Conservation (phyloP, 73 alveolate species). For the Paramecium biaurelia region DNA sequence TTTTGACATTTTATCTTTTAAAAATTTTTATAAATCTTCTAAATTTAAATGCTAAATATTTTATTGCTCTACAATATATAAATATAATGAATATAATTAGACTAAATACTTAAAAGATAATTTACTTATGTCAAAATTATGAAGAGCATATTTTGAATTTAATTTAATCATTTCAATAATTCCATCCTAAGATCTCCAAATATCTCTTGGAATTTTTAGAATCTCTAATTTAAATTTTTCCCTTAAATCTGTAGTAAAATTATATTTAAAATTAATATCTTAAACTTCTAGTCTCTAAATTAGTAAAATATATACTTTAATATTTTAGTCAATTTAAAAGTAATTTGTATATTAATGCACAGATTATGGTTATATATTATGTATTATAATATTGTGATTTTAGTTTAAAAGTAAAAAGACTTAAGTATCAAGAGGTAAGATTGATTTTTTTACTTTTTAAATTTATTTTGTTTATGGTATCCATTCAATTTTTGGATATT, state of each 20-base stretch:
- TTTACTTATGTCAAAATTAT: background rate
- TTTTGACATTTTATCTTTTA: background rate
- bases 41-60: background rate
- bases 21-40: background rate
- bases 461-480: background rate
- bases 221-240: background rate
- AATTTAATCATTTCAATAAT: background rate
- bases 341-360: background rate
- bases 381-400: background rate
- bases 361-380: background rate
- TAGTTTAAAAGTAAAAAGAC: background rate
- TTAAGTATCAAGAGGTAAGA: background rate
- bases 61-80: background rate
- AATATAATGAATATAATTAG: background rate
- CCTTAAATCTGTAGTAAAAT: background rate
- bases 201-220: background rate
- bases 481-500: background rate
- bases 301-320: background rate
- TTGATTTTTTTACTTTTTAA: background rate
- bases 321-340: background rate
- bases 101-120: background rate
- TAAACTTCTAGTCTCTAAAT: background rate
- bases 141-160: background rate
- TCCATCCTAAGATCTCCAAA: conserved; percentile 12
- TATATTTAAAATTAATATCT: background rate